phyloP scores from a whole-genome alignment of 208 protist genomes.

The Angomonas deanei region DNA sequence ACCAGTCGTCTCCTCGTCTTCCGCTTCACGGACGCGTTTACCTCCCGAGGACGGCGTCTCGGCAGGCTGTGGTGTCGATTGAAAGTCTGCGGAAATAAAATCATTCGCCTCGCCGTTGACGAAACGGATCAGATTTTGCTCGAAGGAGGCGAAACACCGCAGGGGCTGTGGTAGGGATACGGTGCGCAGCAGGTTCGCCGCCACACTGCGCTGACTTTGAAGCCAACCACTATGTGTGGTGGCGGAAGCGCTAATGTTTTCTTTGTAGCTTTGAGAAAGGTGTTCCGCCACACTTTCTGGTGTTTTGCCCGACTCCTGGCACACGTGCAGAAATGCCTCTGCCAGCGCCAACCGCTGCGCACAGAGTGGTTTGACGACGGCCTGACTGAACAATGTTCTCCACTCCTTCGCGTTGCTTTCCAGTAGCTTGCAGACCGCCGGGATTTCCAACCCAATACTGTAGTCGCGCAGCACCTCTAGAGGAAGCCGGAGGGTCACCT shows the following conservation, averaged over 20 bases:
- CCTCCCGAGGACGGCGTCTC: too few species aligned
- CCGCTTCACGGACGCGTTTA: too few species aligned
- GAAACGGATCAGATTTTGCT: neutral
- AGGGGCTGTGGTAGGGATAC: neutral
- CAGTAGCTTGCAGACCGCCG: neutral
- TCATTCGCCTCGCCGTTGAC: too few species aligned
- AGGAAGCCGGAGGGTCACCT: neutral
- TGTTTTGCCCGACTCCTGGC: neutral
- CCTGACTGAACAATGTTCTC: neutral
- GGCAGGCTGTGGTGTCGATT: too few species aligned
- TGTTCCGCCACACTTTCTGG: neutral
- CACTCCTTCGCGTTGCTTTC: neutral
- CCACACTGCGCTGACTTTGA: neutral
- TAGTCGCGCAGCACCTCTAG: neutral
- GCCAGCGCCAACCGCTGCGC: constrained; percentile 3
- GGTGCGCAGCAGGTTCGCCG: neutral
- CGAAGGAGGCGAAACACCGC: neutral
- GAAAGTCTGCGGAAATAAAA: too few species aligned
- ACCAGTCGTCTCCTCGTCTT: too few species aligned
- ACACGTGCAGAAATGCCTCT: constrained; percentile 4
- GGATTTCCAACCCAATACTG: neutral
- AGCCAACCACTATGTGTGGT: neutral
- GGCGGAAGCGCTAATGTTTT: too few species aligned
- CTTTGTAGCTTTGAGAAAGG: neutral
- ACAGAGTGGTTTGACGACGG: constrained; percentile 2